Evolutionary conservation across 2,329 filamentous ascomycete genomes (phyloP).

Genomic region (Pyrenophora seminiperda): DNA sequence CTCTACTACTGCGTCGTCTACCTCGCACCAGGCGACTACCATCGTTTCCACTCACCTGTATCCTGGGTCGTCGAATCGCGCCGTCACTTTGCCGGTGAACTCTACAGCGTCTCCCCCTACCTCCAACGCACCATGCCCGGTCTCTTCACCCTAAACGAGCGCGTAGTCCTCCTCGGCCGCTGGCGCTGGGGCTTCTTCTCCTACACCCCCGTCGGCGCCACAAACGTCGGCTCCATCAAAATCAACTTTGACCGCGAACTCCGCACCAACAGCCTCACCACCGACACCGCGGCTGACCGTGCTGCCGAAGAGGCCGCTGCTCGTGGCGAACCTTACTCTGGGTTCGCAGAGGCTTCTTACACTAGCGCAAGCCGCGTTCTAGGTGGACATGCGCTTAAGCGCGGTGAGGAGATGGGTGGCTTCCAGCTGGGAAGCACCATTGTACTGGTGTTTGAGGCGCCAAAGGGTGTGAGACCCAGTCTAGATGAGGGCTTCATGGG

Average conservation of each 20-base stretch:
- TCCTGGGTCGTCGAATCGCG: conserved; percentile 94
- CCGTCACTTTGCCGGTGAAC: conserved; percentile 95
- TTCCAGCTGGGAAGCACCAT: conserved; percentile 96
- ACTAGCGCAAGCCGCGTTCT: conserved; percentile 75
- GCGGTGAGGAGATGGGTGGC: conserved; percentile 97
- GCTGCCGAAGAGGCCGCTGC: conserved; percentile 79
- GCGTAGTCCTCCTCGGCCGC: conserved; percentile 87
- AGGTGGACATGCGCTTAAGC: conserved; percentile 78
- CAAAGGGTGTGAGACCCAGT: conserved; percentile 62
- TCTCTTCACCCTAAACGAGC: conserved; percentile 94
- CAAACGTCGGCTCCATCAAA: conserved; percentile 95
- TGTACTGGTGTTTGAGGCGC: conserved; percentile 95
- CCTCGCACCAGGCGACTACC: conserved; percentile 95
- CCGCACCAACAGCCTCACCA: conserved; percentile 87
- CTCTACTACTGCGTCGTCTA: conserved; percentile 96
- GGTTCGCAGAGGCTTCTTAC: conserved; percentile 92
- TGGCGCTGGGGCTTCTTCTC: conserved; percentile 99
- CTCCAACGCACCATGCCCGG: conserved; percentile 90
- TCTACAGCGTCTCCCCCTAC: conserved; percentile 94
- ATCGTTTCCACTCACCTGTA: conserved; percentile 94
- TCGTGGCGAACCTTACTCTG: conserved; percentile 81
- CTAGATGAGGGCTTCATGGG: conserved; percentile 63
- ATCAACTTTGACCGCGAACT: conserved; percentile 97
- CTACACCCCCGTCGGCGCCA: conserved; percentile 93
- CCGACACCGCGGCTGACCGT: conserved; percentile 87